Evolutionary conservation across 176 grass and related monocot species (phyloP).

Genomic region (Oryza australiensis): DNA sequence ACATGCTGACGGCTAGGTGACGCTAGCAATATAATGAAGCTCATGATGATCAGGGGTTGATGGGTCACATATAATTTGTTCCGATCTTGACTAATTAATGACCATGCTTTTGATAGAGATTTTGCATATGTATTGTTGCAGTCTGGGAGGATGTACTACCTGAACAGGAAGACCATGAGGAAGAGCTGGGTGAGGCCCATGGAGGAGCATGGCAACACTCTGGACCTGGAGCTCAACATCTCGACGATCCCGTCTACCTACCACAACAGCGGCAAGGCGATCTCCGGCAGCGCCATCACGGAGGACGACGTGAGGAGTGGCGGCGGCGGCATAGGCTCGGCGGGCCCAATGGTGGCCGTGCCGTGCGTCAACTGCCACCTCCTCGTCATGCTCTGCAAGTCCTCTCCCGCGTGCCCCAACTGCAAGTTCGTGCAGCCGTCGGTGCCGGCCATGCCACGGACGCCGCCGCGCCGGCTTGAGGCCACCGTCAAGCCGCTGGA

Average conservation of each 20-base stretch:
- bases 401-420: conserved; percentile 84
- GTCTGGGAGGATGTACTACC: conserved; percentile 98
- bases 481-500: conserved; percentile 49
- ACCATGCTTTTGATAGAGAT: neutral
- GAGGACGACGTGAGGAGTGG: conserved; percentile 30
- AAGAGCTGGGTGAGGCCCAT: conserved; percentile 72
- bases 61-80: neutral
- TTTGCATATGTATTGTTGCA: conserved; percentile 27
- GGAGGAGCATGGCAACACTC: conserved; percentile 47
- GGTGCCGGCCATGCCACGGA: neutral
- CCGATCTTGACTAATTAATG: neutral
- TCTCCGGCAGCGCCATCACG: neutral
- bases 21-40: neutral
- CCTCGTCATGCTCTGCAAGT: conserved; percentile 82
- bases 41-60: neutral
- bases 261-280: neutral
- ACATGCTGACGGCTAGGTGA: neutral
- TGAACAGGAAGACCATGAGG: conserved; percentile 87
- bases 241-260: conserved; percentile 13
- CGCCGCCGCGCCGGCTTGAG: conserved; percentile 35
- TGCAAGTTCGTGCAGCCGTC: conserved; percentile 79
- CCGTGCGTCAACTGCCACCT: conserved; percentile 90
- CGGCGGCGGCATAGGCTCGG: neutral
- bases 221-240: conserved; percentile 89
- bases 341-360: conserved; percentile 70